Conservation (phyloP, 495 filamentous ascomycete species). For the Penicillium macrosclerotiorum region DNA sequence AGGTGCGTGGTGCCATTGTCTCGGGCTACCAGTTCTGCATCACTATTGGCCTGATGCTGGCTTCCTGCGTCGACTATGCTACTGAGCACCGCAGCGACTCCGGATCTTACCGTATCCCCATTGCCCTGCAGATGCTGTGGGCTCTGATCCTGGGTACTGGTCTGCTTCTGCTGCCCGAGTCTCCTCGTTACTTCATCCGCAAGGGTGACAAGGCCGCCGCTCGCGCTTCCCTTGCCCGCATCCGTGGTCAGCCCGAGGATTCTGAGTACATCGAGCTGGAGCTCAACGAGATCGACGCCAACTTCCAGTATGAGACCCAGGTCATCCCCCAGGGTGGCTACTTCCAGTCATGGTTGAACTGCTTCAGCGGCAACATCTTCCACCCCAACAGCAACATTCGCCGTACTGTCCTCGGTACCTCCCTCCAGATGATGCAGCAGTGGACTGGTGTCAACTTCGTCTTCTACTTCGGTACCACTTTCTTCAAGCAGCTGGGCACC, state of each 20-base stretch:
- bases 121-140: constrained; percentile 65
- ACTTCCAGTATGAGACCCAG: constrained; percentile 67
- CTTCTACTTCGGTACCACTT: constrained; percentile 85
- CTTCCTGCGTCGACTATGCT: constrained; percentile 69
- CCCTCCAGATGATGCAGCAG: constrained; percentile 81
- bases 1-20: constrained; percentile 67
- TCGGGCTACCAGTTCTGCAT: constrained; percentile 71
- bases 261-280: constrained; percentile 66
- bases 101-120: constrained; percentile 71
- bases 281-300: constrained; percentile 72
- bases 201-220: constrained; percentile 47
- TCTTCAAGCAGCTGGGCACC: constrained; percentile 66
- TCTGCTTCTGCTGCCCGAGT: constrained; percentile 75
- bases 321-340: constrained; percentile 59
- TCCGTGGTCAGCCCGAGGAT: constrained; percentile 49
- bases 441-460: constrained; percentile 89
- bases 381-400: constrained; percentile 62
- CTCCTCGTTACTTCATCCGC: constrained; percentile 62
- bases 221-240: constrained; percentile 36
- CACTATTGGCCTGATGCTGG: constrained; percentile 70
- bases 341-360: constrained; percentile 59
- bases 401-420: constrained; percentile 72
- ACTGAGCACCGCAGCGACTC: constrained; percentile 59
- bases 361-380: constrained; percentile 65
- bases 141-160: constrained; percentile 61